Percentiles rank a stretch among this genome's conserved stretches.
These are phyloP conservation scores for Pseudozyma thailandica DNA, from an alignment of 1,284 basidiomycete genomes.

Conservation along the genomic window DNA sequence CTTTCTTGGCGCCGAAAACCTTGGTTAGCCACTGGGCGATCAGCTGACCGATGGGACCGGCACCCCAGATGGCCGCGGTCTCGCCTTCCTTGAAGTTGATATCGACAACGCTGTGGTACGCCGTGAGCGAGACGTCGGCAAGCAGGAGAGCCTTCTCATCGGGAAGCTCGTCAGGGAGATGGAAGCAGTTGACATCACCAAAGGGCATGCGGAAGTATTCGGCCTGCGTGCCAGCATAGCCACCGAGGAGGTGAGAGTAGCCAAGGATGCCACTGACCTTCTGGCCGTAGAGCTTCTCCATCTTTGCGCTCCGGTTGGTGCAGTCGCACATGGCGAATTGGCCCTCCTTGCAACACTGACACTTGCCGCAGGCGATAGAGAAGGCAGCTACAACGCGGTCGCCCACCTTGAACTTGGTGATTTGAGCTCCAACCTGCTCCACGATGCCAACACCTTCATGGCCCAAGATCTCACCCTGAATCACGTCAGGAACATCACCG, in stretches of 20 bases:
- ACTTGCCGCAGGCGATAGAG: slow-evolving; percentile 81
- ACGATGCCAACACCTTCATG: slow-evolving; percentile 63
- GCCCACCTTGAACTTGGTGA: slow-evolving; percentile 50
- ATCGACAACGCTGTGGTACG: slow-evolving; percentile 79
- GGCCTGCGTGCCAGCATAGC: slow-evolving; percentile 77
- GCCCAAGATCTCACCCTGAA: slow-evolving; percentile 75
- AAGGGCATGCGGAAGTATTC: slow-evolving; percentile 74
- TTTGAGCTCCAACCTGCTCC: slow-evolving; percentile 50
- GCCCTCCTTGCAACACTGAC: slow-evolving; percentile 78
- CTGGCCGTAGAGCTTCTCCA: slow-evolving; percentile 76
- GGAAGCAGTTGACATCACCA: slow-evolving; percentile 77
- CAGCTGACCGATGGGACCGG: slow-evolving; percentile 75
- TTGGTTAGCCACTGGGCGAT: slow-evolving; percentile 74
- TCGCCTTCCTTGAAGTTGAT: slow-evolving; percentile 77
- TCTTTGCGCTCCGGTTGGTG: slow-evolving; percentile 76
- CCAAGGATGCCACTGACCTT: slow-evolving; percentile 55
- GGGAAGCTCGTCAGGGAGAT: slow-evolving; percentile 72
- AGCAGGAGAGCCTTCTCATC: slow-evolving; percentile 72
- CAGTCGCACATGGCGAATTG: slow-evolving; percentile 78
- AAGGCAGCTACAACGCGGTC: slow-evolving; percentile 74
- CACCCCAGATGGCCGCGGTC: slow-evolving; percentile 76
- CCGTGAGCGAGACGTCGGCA: slow-evolving; percentile 78
- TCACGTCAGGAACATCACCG: slow-evolving; percentile 73
- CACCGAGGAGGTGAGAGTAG: slow-evolving; percentile 79
- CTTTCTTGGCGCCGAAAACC: slow-evolving; percentile 77